phyloP scores from a whole-genome alignment of 2,329 filamentous ascomycete species.

The Fusarium verticillioides region DNA sequence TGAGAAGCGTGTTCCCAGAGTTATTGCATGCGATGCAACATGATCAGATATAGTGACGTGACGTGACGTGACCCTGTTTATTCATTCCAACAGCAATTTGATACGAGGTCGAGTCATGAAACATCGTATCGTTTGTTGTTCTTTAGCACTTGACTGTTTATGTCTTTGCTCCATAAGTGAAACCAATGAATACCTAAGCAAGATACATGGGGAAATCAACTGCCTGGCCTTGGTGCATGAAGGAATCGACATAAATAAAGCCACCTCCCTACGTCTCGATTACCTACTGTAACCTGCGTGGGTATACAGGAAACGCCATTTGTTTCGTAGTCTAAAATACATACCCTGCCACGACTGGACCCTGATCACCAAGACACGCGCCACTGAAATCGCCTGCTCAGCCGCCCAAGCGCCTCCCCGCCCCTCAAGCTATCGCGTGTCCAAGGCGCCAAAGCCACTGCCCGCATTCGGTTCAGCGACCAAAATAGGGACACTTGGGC shows the following conservation, averaged over 20 bases:
- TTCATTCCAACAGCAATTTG: slow-evolving; percentile 7
- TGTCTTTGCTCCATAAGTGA: background rate
- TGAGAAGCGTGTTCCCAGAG: background rate
- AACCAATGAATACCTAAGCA: background rate
- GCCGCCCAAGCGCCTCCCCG: slow-evolving; percentile 32
- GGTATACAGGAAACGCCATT: slow-evolving; percentile 25
- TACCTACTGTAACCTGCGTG: background rate
- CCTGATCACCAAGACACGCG: slow-evolving; percentile 33
- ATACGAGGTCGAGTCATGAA: background rate
- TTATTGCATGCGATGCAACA: background rate
- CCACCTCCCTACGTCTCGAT: background rate
- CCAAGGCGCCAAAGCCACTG: slow-evolving; percentile 32
- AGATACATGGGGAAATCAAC: background rate
- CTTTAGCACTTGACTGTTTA: background rate
- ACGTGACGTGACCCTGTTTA: background rate
- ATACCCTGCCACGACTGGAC: slow-evolving; percentile 27
- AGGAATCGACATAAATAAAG: background rate
- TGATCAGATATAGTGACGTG: background rate
- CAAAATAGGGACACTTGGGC: slow-evolving; percentile 36
- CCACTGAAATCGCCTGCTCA: slow-evolving; percentile 34
- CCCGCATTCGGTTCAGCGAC: slow-evolving; percentile 31
- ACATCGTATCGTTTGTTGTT: background rate
- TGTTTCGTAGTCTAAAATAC: slow-evolving; percentile 24
- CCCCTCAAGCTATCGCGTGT: slow-evolving; percentile 13
- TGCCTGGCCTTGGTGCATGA: background rate